Conservation (phyloP, 257 asterid genomes). For the Orobanche coerulescens region DNA sequence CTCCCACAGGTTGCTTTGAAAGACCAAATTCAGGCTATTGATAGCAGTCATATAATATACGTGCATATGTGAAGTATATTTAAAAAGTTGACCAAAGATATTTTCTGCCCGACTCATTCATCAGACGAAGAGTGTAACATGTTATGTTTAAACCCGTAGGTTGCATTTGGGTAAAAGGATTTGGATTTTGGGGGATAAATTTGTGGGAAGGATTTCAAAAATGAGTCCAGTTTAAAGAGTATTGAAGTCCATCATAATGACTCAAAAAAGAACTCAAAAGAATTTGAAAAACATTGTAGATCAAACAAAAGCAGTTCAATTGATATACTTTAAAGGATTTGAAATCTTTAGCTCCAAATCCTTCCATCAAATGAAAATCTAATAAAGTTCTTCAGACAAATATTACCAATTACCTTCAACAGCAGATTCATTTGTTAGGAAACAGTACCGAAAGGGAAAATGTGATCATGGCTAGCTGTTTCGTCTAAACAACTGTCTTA, state of each 20-base stretch:
- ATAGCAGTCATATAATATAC: neutral
- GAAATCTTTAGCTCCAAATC: neutral
- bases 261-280: neutral
- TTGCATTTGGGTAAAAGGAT: neutral
- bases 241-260: neutral
- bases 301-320: neutral
- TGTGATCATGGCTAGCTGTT: neutral
- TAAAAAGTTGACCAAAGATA: neutral
- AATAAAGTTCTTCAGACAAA: neutral
- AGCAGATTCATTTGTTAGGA: constrained; percentile 14
- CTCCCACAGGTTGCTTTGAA: neutral
- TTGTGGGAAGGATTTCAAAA: neutral
- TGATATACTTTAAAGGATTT: neutral
- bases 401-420: neutral
- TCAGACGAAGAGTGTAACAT: neutral
- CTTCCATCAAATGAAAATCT: neutral
- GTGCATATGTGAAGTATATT: neutral
- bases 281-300: neutral
- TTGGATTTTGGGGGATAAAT: neutral
- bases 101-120: neutral
- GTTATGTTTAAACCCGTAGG: neutral
- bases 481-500: neutral
- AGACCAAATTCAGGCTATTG: neutral
- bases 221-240: neutral
- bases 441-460: neutral